Base-by-base conservation (phyloP, 1,284 basidiomycete genomes). In the Thelephora terrestris region DNA sequence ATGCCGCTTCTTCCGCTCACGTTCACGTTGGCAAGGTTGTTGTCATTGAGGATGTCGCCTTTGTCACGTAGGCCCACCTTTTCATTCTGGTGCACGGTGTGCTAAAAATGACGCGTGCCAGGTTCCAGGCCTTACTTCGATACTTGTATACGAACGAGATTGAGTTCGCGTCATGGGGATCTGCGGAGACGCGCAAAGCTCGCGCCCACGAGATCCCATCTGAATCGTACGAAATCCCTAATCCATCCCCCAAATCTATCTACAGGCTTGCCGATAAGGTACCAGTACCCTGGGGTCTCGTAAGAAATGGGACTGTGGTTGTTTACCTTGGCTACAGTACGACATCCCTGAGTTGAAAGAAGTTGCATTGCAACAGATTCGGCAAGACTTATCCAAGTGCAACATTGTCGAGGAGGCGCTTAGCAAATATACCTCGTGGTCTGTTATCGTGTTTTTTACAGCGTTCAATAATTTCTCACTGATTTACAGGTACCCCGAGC, bases 71-170 rank as follows among this genome's bases (percentile, higher is more conserved):
- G 21, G 37, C 14, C 21, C 6, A 39, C 10, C 27, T 27, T 10
- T 27, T 10, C n/a, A 9, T 40, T 18, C 23, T 40, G 23, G n/a
- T n/a, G 23, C 23, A 40, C n/a, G n/a, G n/a, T n/a, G n/a, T n/a
- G 23, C 18, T 20, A 10, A 40, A 10, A n/a, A n/a, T 40, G 7
- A 10, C 38, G 18, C 10, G 27, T 27, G 27, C 7, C 23, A 62
- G 59, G 4, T 57, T 53, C 53, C 52, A 55, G 40, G 51, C 56
- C 0, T 49, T 58, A 37, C 47, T 61, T 2, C 53, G 52, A 43
- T 61, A 54, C 45, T 25, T 58, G 3, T 61, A 58, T 35, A 53
- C 52, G 1, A 50, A 52, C 5, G 47, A 52, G 23, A 20, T 61
- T 16, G 7, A 43, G 3, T 59, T 62, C 39, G 49, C 52, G 1